Percentiles rank a stretch among this genome's conserved stretches.
phyloP scores from a whole-genome alignment of 2,329 filamentous ascomycete genomes.

The Apiospora phragmitis region DNA sequence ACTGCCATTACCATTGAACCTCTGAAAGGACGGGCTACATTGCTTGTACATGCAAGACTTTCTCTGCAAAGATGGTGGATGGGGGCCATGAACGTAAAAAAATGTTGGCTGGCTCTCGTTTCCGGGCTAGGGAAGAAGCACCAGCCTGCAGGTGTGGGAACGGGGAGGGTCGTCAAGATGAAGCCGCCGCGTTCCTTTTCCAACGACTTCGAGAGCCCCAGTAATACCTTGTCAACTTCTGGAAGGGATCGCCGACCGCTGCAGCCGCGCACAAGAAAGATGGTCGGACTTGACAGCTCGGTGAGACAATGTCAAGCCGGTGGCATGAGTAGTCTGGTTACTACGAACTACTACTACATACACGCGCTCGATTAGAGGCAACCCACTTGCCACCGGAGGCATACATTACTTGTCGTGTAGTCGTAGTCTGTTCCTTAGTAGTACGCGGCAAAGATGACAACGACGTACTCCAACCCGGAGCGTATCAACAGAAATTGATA shows the following conservation, averaged over 20 bases:
- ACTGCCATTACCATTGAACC: background rate
- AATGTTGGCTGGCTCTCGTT: background rate
- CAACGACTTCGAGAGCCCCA: conserved; percentile 4
- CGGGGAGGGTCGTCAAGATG: background rate
- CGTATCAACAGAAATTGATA: background rate
- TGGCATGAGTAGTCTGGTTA: background rate
- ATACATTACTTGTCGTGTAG: background rate
- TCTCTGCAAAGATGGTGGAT: background rate
- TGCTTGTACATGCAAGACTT: background rate
- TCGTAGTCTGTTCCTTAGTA: background rate
- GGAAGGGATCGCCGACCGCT: conserved; percentile 7
- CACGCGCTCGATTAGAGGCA: background rate
- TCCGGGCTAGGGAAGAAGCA: background rate
- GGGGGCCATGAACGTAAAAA: background rate
- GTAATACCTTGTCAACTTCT: conserved; percentile 1
- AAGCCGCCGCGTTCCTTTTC: conserved; percentile 6
- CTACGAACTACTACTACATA: background rate
- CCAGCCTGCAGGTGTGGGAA: background rate
- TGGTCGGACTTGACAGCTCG: conserved; percentile 5
- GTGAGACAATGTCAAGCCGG: conserved; percentile 6
- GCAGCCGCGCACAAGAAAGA: background rate
- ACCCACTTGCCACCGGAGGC: background rate
- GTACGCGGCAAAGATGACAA: background rate
- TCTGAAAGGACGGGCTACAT: background rate
- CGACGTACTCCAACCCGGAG: background rate